Evolutionary conservation across 2,329 filamentous ascomycete genomes (phyloP).

Genomic region (Tolypocladium cylindrosporum): DNA sequence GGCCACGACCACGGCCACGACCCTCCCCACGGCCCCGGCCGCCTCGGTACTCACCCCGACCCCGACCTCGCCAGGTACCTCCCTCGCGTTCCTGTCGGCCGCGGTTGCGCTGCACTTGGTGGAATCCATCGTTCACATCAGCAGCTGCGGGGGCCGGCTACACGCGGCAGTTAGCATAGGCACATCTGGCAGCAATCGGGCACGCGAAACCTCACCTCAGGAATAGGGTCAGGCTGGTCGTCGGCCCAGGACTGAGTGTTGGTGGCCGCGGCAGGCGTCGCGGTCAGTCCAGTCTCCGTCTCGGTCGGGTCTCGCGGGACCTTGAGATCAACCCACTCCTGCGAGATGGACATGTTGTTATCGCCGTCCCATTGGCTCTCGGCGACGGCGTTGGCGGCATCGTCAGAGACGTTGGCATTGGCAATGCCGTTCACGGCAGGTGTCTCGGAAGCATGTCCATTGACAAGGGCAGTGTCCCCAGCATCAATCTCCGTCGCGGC

Average conservation of each 20-base stretch:
- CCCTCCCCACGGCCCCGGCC: constrained; percentile 42
- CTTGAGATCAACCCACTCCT: constrained; percentile 64
- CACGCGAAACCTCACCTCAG: constrained; percentile 27
- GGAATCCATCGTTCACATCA: constrained; percentile 56
- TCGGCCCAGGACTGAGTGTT: constrained; percentile 72
- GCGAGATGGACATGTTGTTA: constrained; percentile 36
- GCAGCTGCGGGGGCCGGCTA: constrained; percentile 25
- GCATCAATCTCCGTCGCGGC: constrained; percentile 57
- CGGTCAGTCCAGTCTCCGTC: constrained; percentile 55
- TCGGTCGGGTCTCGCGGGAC: constrained; percentile 64
- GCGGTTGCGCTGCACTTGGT: constrained; percentile 56
- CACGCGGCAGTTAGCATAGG: constrained; percentile 1
- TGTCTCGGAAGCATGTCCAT: constrained; percentile 30
- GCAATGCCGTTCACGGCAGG: constrained; percentile 27
- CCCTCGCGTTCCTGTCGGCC: constrained; percentile 44
- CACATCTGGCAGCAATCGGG: neutral
- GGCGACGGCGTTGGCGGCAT: constrained; percentile 49
- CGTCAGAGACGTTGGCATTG: constrained; percentile 42
- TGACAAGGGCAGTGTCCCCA: constrained; percentile 28
- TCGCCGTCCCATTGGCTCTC: constrained; percentile 55
- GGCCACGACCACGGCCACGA: constrained; percentile 29
- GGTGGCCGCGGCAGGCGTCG: constrained; percentile 45
- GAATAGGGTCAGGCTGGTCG: constrained; percentile 51
- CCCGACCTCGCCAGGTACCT: constrained; percentile 27
- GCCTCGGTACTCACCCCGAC: constrained; percentile 35